Percentiles rank a stretch among this genome's conserved stretches.
Evolutionary conservation across 768 basidiomycete species (phyloP).

Genomic region (Boletus eberwhitei): DNA sequence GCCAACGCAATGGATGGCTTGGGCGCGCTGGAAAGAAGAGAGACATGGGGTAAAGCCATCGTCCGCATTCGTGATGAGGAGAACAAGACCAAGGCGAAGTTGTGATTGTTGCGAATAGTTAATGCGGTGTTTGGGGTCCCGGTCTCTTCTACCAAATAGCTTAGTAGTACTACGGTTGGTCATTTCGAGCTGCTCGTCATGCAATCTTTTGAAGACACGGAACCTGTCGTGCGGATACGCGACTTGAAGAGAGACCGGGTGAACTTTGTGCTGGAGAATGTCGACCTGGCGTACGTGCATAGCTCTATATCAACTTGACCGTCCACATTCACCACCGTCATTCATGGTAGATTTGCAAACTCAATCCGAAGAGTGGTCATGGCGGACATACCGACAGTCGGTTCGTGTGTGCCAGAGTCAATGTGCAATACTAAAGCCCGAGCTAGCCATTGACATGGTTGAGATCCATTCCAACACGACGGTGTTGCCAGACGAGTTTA

Average conservation of each 20-base stretch:
- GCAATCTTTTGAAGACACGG: constrained; percentile 39
- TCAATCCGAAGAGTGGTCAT: constrained; percentile 91
- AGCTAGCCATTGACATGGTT: constrained; percentile 91
- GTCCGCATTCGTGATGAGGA: constrained; percentile 58
- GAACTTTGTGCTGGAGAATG: constrained; percentile 92
- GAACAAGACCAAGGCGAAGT: constrained; percentile 36
- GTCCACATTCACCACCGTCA: constrained; percentile 10
- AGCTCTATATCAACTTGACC: background rate
- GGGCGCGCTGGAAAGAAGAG: constrained; percentile 68
- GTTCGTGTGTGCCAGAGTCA: constrained; percentile 43
- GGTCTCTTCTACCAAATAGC: background rate
- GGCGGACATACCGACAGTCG: constrained; percentile 94
- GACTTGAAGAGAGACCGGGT: constrained; percentile 82
- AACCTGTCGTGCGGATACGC: constrained; percentile 77
- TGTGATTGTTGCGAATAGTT: constrained; percentile 24
- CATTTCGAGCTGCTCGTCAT: constrained; percentile 18
- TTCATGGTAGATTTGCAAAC: constrained; percentile 75
- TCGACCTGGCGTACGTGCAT: constrained; percentile 82
- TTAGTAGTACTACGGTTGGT: background rate
- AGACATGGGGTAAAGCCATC: constrained; percentile 92
- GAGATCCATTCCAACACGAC: constrained; percentile 89
- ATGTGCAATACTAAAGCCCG: constrained; percentile 1
- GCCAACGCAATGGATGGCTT: constrained; percentile 67
- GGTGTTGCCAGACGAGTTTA: constrained; percentile 95
- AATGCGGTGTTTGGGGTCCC: constrained; percentile 23